phyloP scores from a whole-genome alignment of 2,329 filamentous ascomycete genomes.

The Claviceps arundinis region DNA sequence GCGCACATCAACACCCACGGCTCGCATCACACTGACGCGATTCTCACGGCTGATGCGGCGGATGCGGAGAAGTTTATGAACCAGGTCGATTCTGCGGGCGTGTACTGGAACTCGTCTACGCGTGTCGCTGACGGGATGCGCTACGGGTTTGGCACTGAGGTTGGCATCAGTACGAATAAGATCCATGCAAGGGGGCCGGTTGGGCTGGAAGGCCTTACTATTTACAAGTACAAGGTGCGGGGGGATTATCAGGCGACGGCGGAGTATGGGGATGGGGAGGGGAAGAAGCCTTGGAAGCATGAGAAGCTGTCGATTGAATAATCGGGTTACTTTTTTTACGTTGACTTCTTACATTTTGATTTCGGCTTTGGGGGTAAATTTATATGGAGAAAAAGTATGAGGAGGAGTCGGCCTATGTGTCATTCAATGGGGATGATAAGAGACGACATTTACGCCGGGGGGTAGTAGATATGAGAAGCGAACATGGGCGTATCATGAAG shows the following conservation, averaged over 20 bases:
- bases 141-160: conserved; percentile 95
- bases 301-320: conserved; percentile 27
- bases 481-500: too few relatives aligned
- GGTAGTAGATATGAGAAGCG: too few relatives aligned
- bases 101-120: conserved; percentile 95
- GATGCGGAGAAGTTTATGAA: conserved; percentile 74
- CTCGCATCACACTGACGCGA: conserved; percentile 87
- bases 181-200: conserved; percentile 91
- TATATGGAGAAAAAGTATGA: too few relatives aligned
- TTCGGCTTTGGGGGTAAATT: background rate
- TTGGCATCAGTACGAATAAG: conserved; percentile 97
- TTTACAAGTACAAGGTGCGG: conserved; percentile 90
- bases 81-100: conserved; percentile 75
- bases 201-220: conserved; percentile 84
- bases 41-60: conserved; percentile 57
- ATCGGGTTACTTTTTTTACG: background rate
- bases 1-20: conserved; percentile 84
- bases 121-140: conserved; percentile 93
- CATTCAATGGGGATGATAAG: too few relatives aligned
- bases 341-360: too few relatives aligned
- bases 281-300: conserved; percentile 46
- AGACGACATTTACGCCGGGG: too few relatives aligned
- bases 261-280: conserved; percentile 55
- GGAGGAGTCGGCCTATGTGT: too few relatives aligned
- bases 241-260: conserved; percentile 73